Evolutionary conservation across 306 rosid species (phyloP).

Genomic region (Gastrolobium bilobum): DNA sequence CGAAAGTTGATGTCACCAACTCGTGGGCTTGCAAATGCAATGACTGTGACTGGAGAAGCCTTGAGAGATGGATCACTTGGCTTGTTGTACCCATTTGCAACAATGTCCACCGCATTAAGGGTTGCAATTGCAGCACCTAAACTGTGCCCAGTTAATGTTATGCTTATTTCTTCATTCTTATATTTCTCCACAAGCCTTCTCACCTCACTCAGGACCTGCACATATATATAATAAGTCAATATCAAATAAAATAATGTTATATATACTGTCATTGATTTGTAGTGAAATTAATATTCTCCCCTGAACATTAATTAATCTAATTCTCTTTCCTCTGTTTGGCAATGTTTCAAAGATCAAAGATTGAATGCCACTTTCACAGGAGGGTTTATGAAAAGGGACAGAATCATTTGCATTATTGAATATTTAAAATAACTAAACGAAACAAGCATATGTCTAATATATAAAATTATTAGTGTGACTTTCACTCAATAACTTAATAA

Average conservation of each 20-base stretch:
- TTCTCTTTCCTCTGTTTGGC: neutral
- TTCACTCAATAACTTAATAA: too few species aligned
- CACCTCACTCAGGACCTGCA: conserved; percentile 75
- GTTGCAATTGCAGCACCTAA: conserved; percentile 91
- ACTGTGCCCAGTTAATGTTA: conserved; percentile 84
- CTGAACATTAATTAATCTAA: neutral
- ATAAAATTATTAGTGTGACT: too few species aligned
- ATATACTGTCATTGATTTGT: neutral
- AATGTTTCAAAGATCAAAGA: too few species aligned
- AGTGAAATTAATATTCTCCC: neutral
- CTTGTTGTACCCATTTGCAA: conserved; percentile 64
- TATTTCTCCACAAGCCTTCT: conserved; percentile 70
- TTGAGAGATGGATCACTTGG: conserved; percentile 46
- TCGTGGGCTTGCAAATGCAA: conserved; percentile 76
- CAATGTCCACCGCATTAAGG: conserved; percentile 80
- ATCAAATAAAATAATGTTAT: neutral
- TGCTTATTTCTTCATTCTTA: conserved; percentile 85
- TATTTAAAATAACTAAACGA: too few species aligned
- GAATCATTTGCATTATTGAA: too few species aligned
- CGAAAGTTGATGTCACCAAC: conserved; percentile 77
- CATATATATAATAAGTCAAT: neutral
- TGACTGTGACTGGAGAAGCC: conserved; percentile 68
- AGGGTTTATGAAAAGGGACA: too few species aligned
- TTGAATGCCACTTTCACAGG: too few species aligned
- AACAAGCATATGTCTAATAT: too few species aligned